Evolutionary conservation across 179 eudicot species (phyloP), one percentile per base, ranked within the genome.

Genomic region (Sideroxylon spinosum): DNA sequence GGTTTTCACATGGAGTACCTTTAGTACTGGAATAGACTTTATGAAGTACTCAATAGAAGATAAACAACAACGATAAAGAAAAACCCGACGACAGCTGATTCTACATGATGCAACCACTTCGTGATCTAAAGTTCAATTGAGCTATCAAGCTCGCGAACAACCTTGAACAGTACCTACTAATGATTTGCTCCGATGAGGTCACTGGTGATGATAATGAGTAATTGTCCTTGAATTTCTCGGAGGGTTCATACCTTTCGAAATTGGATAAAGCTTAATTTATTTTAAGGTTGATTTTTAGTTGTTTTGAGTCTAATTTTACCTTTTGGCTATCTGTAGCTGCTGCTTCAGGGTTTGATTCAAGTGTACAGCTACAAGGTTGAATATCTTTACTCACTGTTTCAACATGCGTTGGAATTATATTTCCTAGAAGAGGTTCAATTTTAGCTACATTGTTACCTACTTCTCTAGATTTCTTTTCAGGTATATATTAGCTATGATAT

Each of bases 331-430:
- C 20, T 90, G 89, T 77, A 96, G 99, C 99, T 85, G 80, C 75
- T 94, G 82, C 90, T 96, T 80, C 97, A 94, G 80, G 96, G 98
- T 28, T 96, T 98, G 7, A 83, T 91, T 73, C 97, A 94, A 85
- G 98, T 96, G 78, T 96, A 94, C 68, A 91, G 99, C 78, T 82
- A 92, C 67, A 96, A 92, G 84, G 98, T 96, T 37, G 99, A 96
- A 82, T 94, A 96, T 73, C 89, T 96, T 46, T 91, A 96, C 90
- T 88, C 91, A 68, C 78, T 96, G 89, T 98, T 94, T 67, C 68
- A 90, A 71, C 97, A 96, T 77, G 90, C 96, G 67, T 88, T 92
- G 90, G 92, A 92, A 62, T 94, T 90, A n/a, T 63, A 79, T 96
- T 76, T 89, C 94, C 20, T 89, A 92, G 82, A 83, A 89, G 77